phyloP scores from a whole-genome alignment of 352 stramenopile genomes.

The Pythium coloratum region DNA sequence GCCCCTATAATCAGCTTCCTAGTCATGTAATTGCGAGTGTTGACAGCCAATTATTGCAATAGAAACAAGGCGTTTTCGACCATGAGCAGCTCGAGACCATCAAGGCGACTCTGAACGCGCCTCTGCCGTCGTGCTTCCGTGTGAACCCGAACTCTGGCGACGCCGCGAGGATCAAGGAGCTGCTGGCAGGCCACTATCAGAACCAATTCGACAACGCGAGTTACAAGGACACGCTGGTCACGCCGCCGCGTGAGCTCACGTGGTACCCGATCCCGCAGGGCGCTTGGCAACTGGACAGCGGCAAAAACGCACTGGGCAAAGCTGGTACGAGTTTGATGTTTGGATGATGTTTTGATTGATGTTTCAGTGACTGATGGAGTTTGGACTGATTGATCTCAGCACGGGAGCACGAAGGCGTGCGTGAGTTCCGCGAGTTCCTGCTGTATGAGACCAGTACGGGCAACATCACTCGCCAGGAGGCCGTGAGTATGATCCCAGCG shows the following conservation, averaged over 20 bases:
- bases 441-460: slow-evolving; percentile 89
- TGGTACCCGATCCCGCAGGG: slow-evolving; percentile 63
- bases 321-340: slow-evolving; percentile 31
- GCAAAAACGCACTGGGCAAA: slow-evolving; percentile 63
- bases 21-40: not conserved
- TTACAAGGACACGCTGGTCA: slow-evolving; percentile 34
- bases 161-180: slow-evolving; percentile 44
- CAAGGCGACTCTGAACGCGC: slow-evolving; percentile 47
- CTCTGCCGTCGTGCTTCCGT: slow-evolving; percentile 70
- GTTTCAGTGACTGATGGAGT: not conserved
- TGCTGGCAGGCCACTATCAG: slow-evolving; percentile 48
- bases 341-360: not conserved
- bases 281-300: slow-evolving; percentile 77
- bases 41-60: not conserved
- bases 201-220: slow-evolving; percentile 36
- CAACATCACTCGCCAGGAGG: slow-evolving; percentile 95
- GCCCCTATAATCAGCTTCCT: not conserved
- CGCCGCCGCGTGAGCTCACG: slow-evolving; percentile 40
- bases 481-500: slow-evolving; percentile 97
- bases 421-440: slow-evolving; percentile 92
- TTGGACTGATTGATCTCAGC: slow-evolving; percentile 31
- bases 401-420: slow-evolving; percentile 54
- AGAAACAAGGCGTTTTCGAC: slow-evolving; percentile 66
- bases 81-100: slow-evolving; percentile 41
- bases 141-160: slow-evolving; percentile 50